Percentiles rank a stretch among this genome's conserved stretches.
These are phyloP conservation scores for Trichopus zeylanicus DNA, from an alignment of 116 monocot species.

Conservation along the genomic window DNA sequence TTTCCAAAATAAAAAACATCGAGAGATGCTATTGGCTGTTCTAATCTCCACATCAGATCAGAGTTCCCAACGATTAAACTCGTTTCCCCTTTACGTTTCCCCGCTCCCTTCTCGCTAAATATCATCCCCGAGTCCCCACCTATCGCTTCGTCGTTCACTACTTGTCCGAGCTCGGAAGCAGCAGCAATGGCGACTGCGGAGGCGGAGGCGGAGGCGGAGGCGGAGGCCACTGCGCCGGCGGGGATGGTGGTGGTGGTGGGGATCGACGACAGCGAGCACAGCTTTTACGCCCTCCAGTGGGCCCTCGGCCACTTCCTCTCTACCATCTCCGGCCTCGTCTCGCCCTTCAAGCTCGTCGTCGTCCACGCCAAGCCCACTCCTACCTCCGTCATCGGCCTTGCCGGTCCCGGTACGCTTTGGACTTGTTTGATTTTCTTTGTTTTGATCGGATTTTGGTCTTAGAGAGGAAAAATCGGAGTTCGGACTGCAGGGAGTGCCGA, in stretches of 20 bases:
- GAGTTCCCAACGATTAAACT: not conserved
- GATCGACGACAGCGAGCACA: constrained; percentile 89
- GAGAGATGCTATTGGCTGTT: not conserved
- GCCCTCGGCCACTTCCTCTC: constrained; percentile 66
- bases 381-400: constrained; percentile 49
- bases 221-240: not conserved
- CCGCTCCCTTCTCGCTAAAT: not conserved
- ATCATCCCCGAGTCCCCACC: not conserved
- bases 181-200: not conserved
- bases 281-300: constrained; percentile 82
- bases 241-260: constrained; percentile 55
- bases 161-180: not conserved
- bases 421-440: not conserved
- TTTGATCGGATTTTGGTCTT: not conserved
- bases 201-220: not conserved
- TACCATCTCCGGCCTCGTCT: not conserved
- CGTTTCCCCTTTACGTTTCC: not conserved
- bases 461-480: not conserved
- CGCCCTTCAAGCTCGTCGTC: constrained; percentile 48
- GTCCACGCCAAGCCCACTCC: constrained; percentile 67
- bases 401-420: constrained; percentile 22
- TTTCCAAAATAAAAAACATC: not conserved
- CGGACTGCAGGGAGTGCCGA: constrained; percentile 38
- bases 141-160: not conserved
- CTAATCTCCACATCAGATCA: not conserved